Conservation (phyloP, 257 asterid genomes). For the Oldenlandia corymbosa region DNA sequence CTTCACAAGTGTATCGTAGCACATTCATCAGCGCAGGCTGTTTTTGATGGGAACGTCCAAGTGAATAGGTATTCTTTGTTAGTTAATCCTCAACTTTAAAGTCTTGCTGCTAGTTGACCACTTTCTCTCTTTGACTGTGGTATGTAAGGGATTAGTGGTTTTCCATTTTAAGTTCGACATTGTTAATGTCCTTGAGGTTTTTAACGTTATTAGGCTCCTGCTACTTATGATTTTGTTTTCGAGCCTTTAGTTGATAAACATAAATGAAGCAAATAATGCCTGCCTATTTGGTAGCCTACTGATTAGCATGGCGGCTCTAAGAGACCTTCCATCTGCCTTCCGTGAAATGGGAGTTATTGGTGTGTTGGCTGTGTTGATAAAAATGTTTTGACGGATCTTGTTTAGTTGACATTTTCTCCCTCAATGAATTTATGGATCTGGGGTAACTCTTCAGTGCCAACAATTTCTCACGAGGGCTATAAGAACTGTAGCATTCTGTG, state of each 20-base stretch:
- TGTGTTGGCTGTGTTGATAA: not conserved
- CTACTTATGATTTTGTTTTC: not conserved
- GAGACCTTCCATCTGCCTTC: not conserved
- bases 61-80: conserved; percentile 64
- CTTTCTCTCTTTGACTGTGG: not conserved
- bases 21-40: conserved; percentile 79
- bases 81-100: no score
- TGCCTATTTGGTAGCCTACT: not conserved
- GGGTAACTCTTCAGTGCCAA: not conserved
- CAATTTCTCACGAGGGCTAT: no score
- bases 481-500: not conserved
- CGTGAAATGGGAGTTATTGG: not conserved
- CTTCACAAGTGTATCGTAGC: conserved; percentile 96
- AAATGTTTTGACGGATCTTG: not conserved
- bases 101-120: not conserved
- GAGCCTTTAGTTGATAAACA: not conserved
- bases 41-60: conserved; percentile 88
- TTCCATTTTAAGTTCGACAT: not conserved
- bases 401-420: not conserved
- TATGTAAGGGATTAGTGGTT: not conserved
- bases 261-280: not conserved
- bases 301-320: not conserved
- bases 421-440: not conserved
- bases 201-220: not conserved
- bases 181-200: not conserved